Evolutionary conservation across 305 asterid species (phyloP), one percentile per base, ranked within the genome.

Genomic region (Solanum chacoense): DNA sequence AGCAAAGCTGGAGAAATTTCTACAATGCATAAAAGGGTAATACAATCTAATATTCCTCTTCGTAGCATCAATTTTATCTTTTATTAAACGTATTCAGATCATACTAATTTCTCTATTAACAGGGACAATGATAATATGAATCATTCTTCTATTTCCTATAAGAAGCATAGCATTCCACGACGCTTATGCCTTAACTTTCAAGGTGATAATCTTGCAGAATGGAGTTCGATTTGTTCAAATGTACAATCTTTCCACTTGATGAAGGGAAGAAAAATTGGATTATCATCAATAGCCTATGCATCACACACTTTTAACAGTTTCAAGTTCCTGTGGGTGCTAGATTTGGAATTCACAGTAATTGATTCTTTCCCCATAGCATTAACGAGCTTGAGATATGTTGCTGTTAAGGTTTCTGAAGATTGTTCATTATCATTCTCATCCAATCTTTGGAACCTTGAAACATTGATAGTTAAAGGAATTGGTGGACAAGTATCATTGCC

Each of bases 381-480:
- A 4, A 67, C 50, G 11, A 16, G 13, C 22, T 35, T 87, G 59
- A 87, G 42, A 37, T 87, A 75, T 55, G 69, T 59, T 35, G 86
- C 89, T 55, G n/a, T 87, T 76, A 73, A 5, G 2, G 3, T 73
- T 8, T 6, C 16, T 8, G 32, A 32, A 40, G 89, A 69, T 31
- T 73, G 26, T 24, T 35, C 73, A 1, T 31, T 83, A 6, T 8
- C 42, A 75, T 11, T 55, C 38, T 18, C 83, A 8, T 6, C 3
- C 79, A 84, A 85, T 35, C 86, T 88, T 20, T 1, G 29, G 28
- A 75, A 89, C 67, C 85, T 89, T 35, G 86, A 89, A 72, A 88
- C 90, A 0, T 71, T 88, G 12, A 31, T 83, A 40, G 63, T 88
- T 34, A 29, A 80, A 20, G 45, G 69, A 38, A 0, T 45, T 9